Conservation (phyloP, 805 yeast genomes). For the Metschnikowia colocasiae region DNA sequence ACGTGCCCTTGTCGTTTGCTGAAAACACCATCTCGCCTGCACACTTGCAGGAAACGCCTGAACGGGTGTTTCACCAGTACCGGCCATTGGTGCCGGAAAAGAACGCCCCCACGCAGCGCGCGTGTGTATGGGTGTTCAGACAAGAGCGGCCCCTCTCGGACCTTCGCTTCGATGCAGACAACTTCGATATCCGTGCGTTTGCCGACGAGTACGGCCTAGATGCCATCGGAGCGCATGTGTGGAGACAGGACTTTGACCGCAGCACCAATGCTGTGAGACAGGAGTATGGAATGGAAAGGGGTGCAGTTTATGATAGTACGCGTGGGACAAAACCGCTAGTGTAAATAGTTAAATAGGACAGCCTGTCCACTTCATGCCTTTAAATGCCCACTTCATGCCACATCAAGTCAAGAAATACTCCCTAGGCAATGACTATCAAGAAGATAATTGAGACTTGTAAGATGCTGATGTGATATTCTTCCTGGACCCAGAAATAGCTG, state of each 20-base stretch:
- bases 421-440: no score
- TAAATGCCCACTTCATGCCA: no score
- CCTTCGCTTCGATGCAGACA: constrained; percentile 33
- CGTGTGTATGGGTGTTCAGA: constrained; percentile 86
- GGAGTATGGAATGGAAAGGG: constrained; percentile 67
- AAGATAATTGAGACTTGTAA: no score
- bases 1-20: constrained; percentile 57
- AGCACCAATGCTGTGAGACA: constrained; percentile 65
- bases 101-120: constrained; percentile 78
- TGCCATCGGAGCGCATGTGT: constrained; percentile 89
- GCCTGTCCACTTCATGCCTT: no score
- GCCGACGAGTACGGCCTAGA: constrained; percentile 50
- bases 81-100: constrained; percentile 86
- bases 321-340: constrained; percentile 36
- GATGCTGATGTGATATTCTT: no score
- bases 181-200: constrained; percentile 72
- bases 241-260: constrained; percentile 84
- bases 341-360: constrained; percentile 12
- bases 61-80: constrained; percentile 48
- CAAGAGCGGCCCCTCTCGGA: constrained; percentile 39
- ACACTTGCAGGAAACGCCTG: constrained; percentile 35
- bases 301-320: constrained; percentile 70
- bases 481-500: no score
- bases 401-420: no score
- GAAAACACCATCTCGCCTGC: constrained; percentile 53